Conservation (phyloP, 2,329 filamentous ascomycete genomes). For the Cladophialophora carrionii region DNA sequence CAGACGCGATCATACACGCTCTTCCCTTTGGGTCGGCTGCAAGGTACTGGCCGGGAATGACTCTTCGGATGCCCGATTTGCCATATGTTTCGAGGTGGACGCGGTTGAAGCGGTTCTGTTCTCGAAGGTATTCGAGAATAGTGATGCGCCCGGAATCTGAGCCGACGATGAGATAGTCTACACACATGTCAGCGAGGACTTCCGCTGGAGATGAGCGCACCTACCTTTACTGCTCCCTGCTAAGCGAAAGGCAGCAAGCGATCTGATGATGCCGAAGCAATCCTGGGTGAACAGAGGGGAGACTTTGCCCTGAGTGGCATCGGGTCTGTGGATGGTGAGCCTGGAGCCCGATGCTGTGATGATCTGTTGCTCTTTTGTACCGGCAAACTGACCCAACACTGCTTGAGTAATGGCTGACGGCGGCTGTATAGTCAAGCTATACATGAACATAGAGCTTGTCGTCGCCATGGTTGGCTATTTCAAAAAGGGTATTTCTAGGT, state of each 20-base stretch:
- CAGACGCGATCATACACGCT: slow-evolving; percentile 88
- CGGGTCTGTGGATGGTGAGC: slow-evolving; percentile 82
- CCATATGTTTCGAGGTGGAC: slow-evolving; percentile 97
- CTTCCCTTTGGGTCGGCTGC: slow-evolving; percentile 94
- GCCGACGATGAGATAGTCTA: slow-evolving; percentile 94
- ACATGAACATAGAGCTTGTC: slow-evolving; percentile 98
- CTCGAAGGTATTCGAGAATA: slow-evolving; percentile 86
- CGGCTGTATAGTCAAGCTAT: slow-evolving; percentile 92
- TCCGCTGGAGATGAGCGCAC: not conserved
- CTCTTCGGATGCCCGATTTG: slow-evolving; percentile 90
- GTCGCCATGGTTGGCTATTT: slow-evolving; percentile 74
- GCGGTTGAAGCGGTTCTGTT: slow-evolving; percentile 83
- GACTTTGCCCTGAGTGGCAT: slow-evolving; percentile 82
- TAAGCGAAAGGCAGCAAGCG: slow-evolving; percentile 83
- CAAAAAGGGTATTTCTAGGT: not conserved
- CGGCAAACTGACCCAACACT: slow-evolving; percentile 90
- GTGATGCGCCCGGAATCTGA: slow-evolving; percentile 95
- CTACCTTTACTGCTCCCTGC: slow-evolving; percentile 94
- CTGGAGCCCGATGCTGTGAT: slow-evolving; percentile 89
- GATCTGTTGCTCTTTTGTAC: slow-evolving; percentile 97
- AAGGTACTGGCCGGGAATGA: slow-evolving; percentile 93
- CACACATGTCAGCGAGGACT: slow-evolving; percentile 20
- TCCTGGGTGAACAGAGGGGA: slow-evolving; percentile 86
- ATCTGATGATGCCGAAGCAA: slow-evolving; percentile 92
- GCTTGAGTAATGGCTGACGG: slow-evolving; percentile 88